These are phyloP conservation scores for Pseudovirgaria hyperparasitica DNA, from an alignment of 2,329 filamentous ascomycete genomes.

Conservation along the genomic window DNA sequence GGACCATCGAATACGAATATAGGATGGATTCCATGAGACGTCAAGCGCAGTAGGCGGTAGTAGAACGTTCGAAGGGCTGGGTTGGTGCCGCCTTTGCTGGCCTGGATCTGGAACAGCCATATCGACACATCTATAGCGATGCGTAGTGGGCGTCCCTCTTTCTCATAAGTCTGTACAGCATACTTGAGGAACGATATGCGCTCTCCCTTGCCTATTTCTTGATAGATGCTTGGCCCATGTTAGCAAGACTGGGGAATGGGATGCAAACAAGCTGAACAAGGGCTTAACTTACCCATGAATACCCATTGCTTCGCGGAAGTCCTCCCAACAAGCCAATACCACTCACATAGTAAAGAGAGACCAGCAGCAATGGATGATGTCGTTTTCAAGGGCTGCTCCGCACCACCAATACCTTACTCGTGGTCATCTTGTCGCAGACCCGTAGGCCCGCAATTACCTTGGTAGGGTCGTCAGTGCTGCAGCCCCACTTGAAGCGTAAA, in stretches of 20 bases:
- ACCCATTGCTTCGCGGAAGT: constrained; percentile 26
- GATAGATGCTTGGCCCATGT: constrained; percentile 60
- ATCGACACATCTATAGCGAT: constrained; percentile 92
- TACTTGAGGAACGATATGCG: constrained; percentile 73
- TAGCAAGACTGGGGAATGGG: no score
- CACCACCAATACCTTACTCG: no score
- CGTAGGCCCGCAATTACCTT: no score
- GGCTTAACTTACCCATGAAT: constrained; percentile 22
- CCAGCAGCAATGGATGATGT: no score
- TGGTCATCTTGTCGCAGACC: no score
- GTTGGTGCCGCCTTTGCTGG: constrained; percentile 74
- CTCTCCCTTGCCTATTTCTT: constrained; percentile 71
- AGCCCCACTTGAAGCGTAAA: no score
- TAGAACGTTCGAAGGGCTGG: constrained; percentile 86
- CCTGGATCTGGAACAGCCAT: constrained; percentile 91
- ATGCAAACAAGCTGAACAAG: constrained; percentile 1
- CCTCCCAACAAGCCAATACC: no score
- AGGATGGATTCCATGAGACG: constrained; percentile 67
- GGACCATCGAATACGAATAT: constrained; percentile 86
- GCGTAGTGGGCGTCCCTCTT: constrained; percentile 59
- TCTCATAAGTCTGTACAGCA: constrained; percentile 62
- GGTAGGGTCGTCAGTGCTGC: no score
- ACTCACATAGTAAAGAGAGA: no score
- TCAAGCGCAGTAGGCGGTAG: constrained; percentile 70
- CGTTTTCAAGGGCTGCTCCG: no score